Conservation (phyloP, 129 eudicot genomes). For the Glebionis coronaria region DNA sequence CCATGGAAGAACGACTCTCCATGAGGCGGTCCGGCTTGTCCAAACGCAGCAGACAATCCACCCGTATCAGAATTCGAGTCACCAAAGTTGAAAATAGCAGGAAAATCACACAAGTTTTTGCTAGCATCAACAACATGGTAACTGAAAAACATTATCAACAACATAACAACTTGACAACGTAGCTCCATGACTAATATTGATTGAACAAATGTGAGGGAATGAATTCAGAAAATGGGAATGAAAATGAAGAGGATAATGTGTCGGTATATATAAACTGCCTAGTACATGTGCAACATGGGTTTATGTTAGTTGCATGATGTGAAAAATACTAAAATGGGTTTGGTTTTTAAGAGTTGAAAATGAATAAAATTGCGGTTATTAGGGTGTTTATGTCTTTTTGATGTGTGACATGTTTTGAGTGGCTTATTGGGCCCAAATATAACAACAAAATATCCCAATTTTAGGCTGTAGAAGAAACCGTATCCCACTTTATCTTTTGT, state of each 20-base stretch:
- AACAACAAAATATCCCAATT: background rate
- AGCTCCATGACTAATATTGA: constrained; percentile 20
- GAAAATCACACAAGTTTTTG: constrained; percentile 45
- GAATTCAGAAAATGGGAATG: background rate
- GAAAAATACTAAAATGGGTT: constrained; percentile 27
- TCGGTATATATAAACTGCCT: constrained; percentile 7
- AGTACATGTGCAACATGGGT: constrained; percentile 25
- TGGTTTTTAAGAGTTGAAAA: background rate
- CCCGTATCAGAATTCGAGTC: constrained; percentile 99
- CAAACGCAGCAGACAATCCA: constrained; percentile 88
- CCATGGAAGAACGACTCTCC: constrained; percentile 70
- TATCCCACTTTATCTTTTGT: constrained; percentile 17
- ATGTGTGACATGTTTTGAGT: background rate
- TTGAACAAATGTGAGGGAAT: background rate
- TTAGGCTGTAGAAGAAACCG: background rate
- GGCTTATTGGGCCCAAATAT: constrained; percentile 2
- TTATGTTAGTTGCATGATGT: constrained; percentile 1
- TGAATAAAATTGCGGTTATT: background rate
- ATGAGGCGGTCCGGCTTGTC: constrained; percentile 72
- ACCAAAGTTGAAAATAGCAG: constrained; percentile 84
- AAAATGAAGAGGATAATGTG: constrained; percentile 20
- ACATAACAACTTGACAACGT: background rate
- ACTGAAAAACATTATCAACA: constrained; percentile 15
- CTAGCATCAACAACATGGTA: constrained; percentile 16
- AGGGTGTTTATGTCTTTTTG: constrained; percentile 22